These are phyloP conservation scores for Bipolaris sorokiniana DNA, from an alignment of 2,329 filamentous ascomycete genomes.

Conservation along the genomic window DNA sequence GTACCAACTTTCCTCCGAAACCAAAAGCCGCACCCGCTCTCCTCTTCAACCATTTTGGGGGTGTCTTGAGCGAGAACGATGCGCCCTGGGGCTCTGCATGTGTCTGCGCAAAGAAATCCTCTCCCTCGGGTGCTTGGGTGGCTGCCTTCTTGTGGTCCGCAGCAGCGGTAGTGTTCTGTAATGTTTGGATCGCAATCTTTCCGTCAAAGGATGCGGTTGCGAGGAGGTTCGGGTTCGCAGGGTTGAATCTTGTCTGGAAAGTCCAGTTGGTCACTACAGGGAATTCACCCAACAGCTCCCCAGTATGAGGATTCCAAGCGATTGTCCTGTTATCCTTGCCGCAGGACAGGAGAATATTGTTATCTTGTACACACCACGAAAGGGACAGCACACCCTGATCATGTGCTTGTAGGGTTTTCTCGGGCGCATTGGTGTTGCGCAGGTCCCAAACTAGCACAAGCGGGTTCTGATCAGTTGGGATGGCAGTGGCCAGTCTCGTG, in stretches of 20 bases:
- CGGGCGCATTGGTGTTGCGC: slow-evolving; percentile 93
- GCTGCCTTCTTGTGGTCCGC: slow-evolving; percentile 64
- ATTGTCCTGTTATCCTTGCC: slow-evolving; percentile 97
- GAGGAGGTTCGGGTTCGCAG: slow-evolving; percentile 86
- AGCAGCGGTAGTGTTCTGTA: slow-evolving; percentile 89
- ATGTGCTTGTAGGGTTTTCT: slow-evolving; percentile 86
- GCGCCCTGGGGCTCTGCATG: slow-evolving; percentile 89
- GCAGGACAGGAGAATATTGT: slow-evolving; percentile 85
- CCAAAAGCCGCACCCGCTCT: slow-evolving; percentile 89
- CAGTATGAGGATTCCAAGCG: slow-evolving; percentile 94
- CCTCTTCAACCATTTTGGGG: slow-evolving; percentile 88
- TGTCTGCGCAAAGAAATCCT: slow-evolving; percentile 95
- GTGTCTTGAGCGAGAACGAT: slow-evolving; percentile 83
- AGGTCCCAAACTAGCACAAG: slow-evolving; percentile 93
- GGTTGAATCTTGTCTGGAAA: slow-evolving; percentile 93
- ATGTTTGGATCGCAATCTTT: slow-evolving; percentile 90
- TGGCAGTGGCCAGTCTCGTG: slow-evolving; percentile 92
- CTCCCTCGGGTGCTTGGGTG: slow-evolving; percentile 76
- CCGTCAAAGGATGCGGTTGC: slow-evolving; percentile 97
- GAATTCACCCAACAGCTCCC: slow-evolving; percentile 86
- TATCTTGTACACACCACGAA: slow-evolving; percentile 93
- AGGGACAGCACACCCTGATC: slow-evolving; percentile 92
- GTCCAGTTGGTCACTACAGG: slow-evolving; percentile 99
- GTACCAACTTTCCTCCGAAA: slow-evolving; percentile 90
- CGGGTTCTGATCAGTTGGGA: slow-evolving; percentile 85